Evolutionary conservation across 2,329 filamentous ascomycete genomes (phyloP), one percentile per base, ranked within the genome.

Genomic region (Fusarium newnesense): DNA sequence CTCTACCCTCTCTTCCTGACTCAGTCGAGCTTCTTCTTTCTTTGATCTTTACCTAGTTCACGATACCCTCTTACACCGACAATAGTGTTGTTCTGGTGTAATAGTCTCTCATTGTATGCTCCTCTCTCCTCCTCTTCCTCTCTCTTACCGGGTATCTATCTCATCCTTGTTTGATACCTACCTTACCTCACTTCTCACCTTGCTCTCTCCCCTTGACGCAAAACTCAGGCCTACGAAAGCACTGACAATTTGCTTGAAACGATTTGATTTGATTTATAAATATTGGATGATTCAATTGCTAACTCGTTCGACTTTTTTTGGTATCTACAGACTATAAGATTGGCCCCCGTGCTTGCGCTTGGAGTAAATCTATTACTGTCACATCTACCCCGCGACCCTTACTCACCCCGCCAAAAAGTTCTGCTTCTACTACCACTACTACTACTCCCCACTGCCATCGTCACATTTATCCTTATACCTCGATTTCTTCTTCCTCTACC

Each of bases 361-460:
- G 64, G 69, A 64, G 65, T 70, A 73, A 67, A 62, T 76, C 67
- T 72, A 69, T 72, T 73, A 68, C 74, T 64, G 60, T 67, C 58
- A 60, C 67, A 67, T 65, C 65, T 78, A 78, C 76, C 76, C 76
- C 76, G 70, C 76, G 75, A 77, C 76, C 71, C 69, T 75, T 69
- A 44, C 47, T 72, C 59, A 43, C 76, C 76, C 76, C 76, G 72
- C 76, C 76, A 78, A 78, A 78, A 72, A 69, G 63, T 67, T 67
- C 64, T 67, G 57, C 62, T 71, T 65, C 62, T 72, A 60, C 59
- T 63, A 24, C 59, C 61, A 24, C 67, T 56, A 40, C 43, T 43
- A 44, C 54, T 49, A 49, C 30, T 50, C 63, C 60, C 60, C 60
- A 65, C 70, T 73, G 60, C 59, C 64, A 42, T 76, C 72, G 63